Evolutionary conservation across 2,329 filamentous ascomycete genomes (phyloP), one percentile per base, ranked within the genome.

Genomic region (Hysterium pulicare): DNA sequence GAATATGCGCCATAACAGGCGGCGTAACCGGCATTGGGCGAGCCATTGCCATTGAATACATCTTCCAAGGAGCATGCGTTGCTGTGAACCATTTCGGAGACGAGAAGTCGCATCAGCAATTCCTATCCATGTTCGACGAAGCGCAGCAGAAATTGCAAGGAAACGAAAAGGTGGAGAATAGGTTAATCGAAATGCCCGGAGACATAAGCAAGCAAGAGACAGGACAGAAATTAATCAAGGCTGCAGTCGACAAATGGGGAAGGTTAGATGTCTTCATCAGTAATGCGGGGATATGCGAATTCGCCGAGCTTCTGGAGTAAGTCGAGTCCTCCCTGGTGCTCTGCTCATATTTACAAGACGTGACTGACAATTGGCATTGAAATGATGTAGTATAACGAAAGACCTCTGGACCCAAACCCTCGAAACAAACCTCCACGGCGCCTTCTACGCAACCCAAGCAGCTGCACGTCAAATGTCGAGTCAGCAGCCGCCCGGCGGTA

Each of bases 231-330:
- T 76, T 95, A 19, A 83, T 95, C 5, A 69, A 72, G 10, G 74
- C 76, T 50, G 83, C 85, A 0, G 83, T 90, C 1, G 64, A 76
- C 44, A 68, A 70, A 44, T 85, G 81, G 61, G 73, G 76, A 11
- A 61, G 70, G 28, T 44, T 77, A 30, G 71, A 77, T 67, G 73
- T 95, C 5, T 91, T 91, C 66, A 86, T 95, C 21, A 87, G 83
- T 64, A 95, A 95, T 70, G 90, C 90, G 3, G 90, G 90, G 5
- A 79, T 95, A 45, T 95, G 89, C 73, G 79, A 86, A 50, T 96
- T 96, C 68, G 84, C 85, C 45, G 87, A 94, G 52, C 94, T 96
- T 60, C 70, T 96, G 19, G 81, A 84, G 78, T 83, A 55, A 51
- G 72, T 61, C 16, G 28, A 17, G 20, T 15, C 8, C 9, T 30